Conservation (phyloP, 257 asterid species). For the Solanum stenotomum region DNA sequence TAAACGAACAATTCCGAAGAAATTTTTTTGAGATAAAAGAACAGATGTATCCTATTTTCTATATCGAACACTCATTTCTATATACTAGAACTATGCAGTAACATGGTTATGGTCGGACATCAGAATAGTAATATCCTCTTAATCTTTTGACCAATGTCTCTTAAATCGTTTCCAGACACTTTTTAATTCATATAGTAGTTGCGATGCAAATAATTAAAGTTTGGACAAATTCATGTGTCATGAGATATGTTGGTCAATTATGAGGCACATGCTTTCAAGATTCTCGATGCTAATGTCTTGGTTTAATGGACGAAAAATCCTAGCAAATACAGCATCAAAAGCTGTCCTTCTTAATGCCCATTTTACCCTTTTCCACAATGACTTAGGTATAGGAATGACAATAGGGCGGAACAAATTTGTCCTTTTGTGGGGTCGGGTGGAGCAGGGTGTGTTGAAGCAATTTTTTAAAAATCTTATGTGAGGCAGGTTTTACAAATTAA, state of each 20-base stretch:
- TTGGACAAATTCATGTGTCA: not conserved
- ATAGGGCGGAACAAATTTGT: too few relatives aligned
- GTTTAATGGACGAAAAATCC: not conserved
- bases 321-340: not conserved
- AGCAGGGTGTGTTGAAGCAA: too few relatives aligned
- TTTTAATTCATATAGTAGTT: not conserved
- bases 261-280: constrained; percentile 2
- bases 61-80: too few relatives aligned
- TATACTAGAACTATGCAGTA: not conserved
- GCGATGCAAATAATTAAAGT: not conserved
- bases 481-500: too few relatives aligned
- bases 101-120: not conserved
- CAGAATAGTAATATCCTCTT: not conserved
- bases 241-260: not conserved
- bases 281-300: not conserved
- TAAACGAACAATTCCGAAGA: too few relatives aligned
- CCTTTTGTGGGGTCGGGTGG: too few relatives aligned
- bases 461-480: too few relatives aligned
- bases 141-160: not conserved
- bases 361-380: not conserved
- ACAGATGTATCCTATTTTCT: too few relatives aligned
- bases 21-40: too few relatives aligned
- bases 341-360: not conserved
- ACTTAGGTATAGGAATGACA: not conserved
- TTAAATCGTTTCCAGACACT: not conserved